Evolutionary conservation across 495 filamentous ascomycete species (phyloP), one percentile per base, ranked within the genome.

Genomic region (Aspergillus sparsus): DNA sequence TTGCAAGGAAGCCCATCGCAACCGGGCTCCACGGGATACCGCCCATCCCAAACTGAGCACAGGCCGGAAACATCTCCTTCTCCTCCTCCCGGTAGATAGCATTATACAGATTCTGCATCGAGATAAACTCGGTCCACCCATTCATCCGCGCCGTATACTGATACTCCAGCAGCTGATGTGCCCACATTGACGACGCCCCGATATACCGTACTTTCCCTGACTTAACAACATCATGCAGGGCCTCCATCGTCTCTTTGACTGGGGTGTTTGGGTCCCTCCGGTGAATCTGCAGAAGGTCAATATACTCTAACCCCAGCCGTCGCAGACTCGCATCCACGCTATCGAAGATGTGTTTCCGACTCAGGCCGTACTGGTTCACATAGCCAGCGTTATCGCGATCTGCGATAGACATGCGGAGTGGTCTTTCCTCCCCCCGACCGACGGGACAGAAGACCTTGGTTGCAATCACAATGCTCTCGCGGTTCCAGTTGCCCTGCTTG

Each of bases 271-370:
- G 70, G 54, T 85, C 81, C 42, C 81, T 70, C 3, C 83, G 74
- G 62, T 94, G 90, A 60, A 92, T 89, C 68, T 90, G 86, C 45
- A 91, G 79, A 27, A 92, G 70, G 64, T 93, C 89, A 64, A 92
- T 83, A 64, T 92, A 92, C 31, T 74, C 71, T 0, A 86, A 85
- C 18, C 78, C 83, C 1, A 93, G 78, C 7, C 89, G 79, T 56
- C 78, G 64, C n/a, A 92, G 77, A 39, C 83, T 85, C 12, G 83
- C 86, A 55, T 91, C 80, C 37, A 92, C 84, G 16, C 86, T 83
- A 55, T 85, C 84, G 68, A 92, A 86, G 65, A 92, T 89, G 41
- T 84, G 82, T 33, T 80, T 75, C 5, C 87, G 79, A 32, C 84
- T 87, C 11, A 89, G 77, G 13, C 86, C 84, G n/a, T 66, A 69